A percentile compares a stretch with the other conserved stretches of the same genome.
These are phyloP conservation scores for Lyophyllum decastes DNA, from an alignment of 768 basidiomycete species.

Conservation along the genomic window DNA sequence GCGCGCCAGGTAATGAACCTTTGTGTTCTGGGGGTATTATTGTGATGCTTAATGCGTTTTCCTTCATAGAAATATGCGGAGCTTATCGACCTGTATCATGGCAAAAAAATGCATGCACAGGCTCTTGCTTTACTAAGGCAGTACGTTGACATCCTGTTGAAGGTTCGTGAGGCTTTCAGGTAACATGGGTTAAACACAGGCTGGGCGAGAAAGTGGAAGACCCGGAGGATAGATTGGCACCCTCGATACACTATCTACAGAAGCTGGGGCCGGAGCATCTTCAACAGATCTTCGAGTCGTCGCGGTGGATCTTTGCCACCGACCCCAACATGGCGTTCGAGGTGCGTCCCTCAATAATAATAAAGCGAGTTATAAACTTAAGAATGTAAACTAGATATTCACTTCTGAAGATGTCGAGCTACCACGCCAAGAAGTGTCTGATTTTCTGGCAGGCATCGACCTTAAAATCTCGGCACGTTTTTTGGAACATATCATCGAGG, in stretches of 20 bases:
- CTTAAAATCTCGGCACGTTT: constrained; percentile 73
- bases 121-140: constrained; percentile 82
- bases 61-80: constrained; percentile 81
- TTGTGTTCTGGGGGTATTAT: neutral
- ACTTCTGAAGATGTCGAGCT: constrained; percentile 94
- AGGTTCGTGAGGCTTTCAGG: neutral
- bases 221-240: constrained; percentile 73
- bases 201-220: constrained; percentile 79
- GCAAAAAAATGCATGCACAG: constrained; percentile 93
- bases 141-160: constrained; percentile 47
- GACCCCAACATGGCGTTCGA: constrained; percentile 77
- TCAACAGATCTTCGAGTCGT: constrained; percentile 76
- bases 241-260: constrained; percentile 88
- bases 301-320: constrained; percentile 83
- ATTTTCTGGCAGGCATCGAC: constrained; percentile 75
- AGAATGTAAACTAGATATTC: constrained; percentile 66
- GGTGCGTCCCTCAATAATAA: constrained; percentile 35
- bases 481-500: constrained; percentile 82
- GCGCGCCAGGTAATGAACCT: constrained; percentile 61
- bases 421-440: constrained; percentile 72
- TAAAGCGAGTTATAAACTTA: neutral
- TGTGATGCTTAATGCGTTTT: neutral
- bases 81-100: constrained; percentile 87
- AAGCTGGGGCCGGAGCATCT: constrained; percentile 85
- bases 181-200: constrained; percentile 40